These are phyloP conservation scores for Pneumocystis murina DNA, from an alignment of 1,139 yeast species.

Conservation along the genomic window DNA sequence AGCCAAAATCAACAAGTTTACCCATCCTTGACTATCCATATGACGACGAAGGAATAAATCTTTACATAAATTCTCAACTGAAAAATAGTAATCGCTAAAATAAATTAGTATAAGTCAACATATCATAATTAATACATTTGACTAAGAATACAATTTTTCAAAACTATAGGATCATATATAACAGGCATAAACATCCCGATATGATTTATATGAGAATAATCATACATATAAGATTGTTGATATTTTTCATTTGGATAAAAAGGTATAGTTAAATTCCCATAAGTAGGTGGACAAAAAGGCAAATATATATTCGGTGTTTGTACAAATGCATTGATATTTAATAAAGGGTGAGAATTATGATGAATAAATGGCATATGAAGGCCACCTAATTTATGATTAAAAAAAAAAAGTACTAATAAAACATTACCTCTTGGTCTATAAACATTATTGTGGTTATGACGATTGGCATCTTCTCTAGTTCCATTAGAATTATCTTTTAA, in stretches of 20 bases:
- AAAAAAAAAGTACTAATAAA: not conserved
- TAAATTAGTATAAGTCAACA: not conserved
- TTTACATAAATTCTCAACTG: slow-evolving; percentile 70
- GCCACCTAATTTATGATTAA: not conserved
- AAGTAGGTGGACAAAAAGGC: not conserved
- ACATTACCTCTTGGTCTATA: not conserved
- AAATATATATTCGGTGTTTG: not conserved
- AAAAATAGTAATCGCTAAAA: slow-evolving; percentile 58
- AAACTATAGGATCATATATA: not conserved
- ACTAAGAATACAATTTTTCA: not conserved
- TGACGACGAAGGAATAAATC: slow-evolving; percentile 65
- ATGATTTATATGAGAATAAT: not conserved
- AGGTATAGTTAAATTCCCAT: not conserved
- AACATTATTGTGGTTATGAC: not conserved
- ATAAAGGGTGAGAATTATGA: not conserved
- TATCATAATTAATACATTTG: not conserved
- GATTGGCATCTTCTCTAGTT: not conserved
- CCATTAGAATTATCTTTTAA: not conserved
- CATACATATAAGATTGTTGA: slow-evolving; percentile 1
- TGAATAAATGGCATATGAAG: not conserved
- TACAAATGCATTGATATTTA: not conserved
- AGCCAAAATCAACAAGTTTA: slow-evolving; percentile 47
- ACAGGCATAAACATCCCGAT: not conserved
- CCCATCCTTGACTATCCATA: slow-evolving; percentile 66
- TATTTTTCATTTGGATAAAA: slow-evolving; percentile 1